These are phyloP conservation scores for Corylus avellana DNA, from an alignment of 306 rosid species.

Conservation along the genomic window DNA sequence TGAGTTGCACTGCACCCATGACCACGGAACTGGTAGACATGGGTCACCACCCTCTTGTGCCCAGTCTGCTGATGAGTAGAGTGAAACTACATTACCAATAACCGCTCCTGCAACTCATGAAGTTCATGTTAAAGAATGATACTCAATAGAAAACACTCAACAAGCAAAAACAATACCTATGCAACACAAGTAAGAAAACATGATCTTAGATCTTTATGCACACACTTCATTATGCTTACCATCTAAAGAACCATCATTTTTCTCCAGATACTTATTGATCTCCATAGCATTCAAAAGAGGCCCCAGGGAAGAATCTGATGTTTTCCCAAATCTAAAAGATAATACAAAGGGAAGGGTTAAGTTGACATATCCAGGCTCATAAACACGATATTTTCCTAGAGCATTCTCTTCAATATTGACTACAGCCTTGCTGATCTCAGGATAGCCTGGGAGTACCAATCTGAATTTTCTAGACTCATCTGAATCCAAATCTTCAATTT, in stretches of 20 bases:
- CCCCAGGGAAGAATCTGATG: conserved; percentile 79
- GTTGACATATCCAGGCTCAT: conserved; percentile 84
- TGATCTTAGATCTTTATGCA: conserved; percentile 1
- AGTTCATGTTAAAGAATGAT: conserved; percentile 25
- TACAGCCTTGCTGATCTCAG: conserved; percentile 71
- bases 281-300: conserved; percentile 97
- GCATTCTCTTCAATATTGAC: conserved; percentile 96
- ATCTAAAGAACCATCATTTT: conserved; percentile 76
- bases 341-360: conserved; percentile 81
- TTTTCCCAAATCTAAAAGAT: conserved; percentile 72
- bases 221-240: conserved; percentile 43
- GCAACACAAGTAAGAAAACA: conserved; percentile 21
- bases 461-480: conserved; percentile 83
- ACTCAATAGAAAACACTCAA: conserved; percentile 10
- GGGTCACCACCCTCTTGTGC: conserved; percentile 93
- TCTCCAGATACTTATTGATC: conserved; percentile 78
- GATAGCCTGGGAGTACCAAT: conserved; percentile 72
- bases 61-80: conserved; percentile 66
- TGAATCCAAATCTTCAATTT: conserved; percentile 77
- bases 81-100: conserved; percentile 59
- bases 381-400: conserved; percentile 78
- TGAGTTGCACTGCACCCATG: conserved; percentile 86
- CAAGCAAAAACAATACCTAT: background rate
- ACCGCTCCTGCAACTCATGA: conserved; percentile 55
- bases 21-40: conserved; percentile 96